These are phyloP conservation scores for Vigna trinervia DNA, from an alignment of 306 rosid species.

Conservation along the genomic window DNA sequence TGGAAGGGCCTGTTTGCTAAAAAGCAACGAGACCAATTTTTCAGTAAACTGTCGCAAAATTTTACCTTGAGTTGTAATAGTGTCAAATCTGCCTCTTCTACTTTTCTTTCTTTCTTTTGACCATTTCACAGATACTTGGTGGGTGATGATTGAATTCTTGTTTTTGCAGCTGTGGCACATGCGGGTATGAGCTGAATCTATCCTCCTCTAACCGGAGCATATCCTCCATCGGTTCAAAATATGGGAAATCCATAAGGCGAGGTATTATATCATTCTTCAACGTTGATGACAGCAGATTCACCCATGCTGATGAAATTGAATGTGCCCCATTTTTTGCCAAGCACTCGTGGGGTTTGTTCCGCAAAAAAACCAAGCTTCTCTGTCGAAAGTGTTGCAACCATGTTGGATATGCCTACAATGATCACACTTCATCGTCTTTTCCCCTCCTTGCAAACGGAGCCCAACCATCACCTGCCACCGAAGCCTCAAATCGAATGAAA, in stretches of 20 bases:
- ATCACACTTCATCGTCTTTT: conserved; percentile 46
- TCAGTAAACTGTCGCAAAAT: too few relatives aligned
- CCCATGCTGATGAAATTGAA: conserved; percentile 72
- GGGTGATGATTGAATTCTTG: neutral
- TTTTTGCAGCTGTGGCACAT: conserved; percentile 75
- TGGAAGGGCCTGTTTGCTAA: too few relatives aligned
- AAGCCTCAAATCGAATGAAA: conserved; percentile 51
- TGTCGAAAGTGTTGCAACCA: conserved; percentile 86
- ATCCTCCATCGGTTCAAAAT: conserved; percentile 76
- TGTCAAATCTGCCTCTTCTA: neutral
- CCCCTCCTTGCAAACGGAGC: conserved; percentile 54
- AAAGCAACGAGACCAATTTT: too few relatives aligned
- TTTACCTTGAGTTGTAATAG: too few relatives aligned
- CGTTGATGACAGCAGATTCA: conserved; percentile 83
- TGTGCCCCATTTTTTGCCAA: conserved; percentile 76
- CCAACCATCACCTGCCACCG: conserved; percentile 53
- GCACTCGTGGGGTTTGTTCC: conserved; percentile 77
- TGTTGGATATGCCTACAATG: conserved; percentile 67
- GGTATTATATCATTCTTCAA: conserved; percentile 83
- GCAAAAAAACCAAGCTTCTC: conserved; percentile 75
- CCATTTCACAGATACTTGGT: neutral
- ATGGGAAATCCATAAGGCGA: conserved; percentile 82
- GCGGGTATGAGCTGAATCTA: conserved; percentile 88
- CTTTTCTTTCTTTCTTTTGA: neutral
- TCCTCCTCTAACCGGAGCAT: conserved; percentile 76